Base-by-base conservation (phyloP, 2,329 filamentous ascomycete genomes). In the Claviceps quebecensis region DNA sequence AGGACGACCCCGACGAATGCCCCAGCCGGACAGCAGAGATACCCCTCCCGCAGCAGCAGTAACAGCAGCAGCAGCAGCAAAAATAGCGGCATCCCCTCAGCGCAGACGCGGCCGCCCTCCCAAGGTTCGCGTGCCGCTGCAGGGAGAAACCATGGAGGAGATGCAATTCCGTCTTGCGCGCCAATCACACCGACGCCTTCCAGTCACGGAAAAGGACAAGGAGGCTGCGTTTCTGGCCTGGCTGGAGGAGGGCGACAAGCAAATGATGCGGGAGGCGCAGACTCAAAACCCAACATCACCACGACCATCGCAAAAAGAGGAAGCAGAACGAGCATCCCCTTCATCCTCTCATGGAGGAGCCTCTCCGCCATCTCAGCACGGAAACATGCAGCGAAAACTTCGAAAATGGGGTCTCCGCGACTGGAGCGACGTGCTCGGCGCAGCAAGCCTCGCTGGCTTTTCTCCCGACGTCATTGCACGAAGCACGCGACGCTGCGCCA, bases 381-480 rank as follows among this genome's bases (percentile, higher is more conserved):
- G 36, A 2, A 60, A 57, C 19, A 45, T 47, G 13, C 59, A 61
- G 14, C 56, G 54, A n/a, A 65, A 58, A 50, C 59, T 65, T 3
- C 56, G 59, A 2, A 59, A 63, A 45, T 73, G 64, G 62, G 72
- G 65, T 14, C 69, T 80, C 13, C 77, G 86, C 22, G 86, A 94
- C 67, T 97, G 91, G 91, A 85, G 81, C 57, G 87, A 95, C 57
- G 77, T 96, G 1, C 68, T 96, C 29, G 86, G 86, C 0, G 74
- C 88, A 1, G 91, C 91, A 2, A 77, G 86, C 0, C 68, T 94
- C 48, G 78, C 78, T 2, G 87, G 86, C 0, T 90, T 89, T 66
- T 71, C 84, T 1, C 65, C 72, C 0, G 65, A 70, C 1, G 84
- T 81, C 1, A 67, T 96, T 13, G 76, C 81, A 49, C 78, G 86